Percentiles rank a stretch among this genome's conserved stretches.
phyloP scores from a whole-genome alignment of 2,329 filamentous ascomycete species.

The Calonectria honghensis region DNA sequence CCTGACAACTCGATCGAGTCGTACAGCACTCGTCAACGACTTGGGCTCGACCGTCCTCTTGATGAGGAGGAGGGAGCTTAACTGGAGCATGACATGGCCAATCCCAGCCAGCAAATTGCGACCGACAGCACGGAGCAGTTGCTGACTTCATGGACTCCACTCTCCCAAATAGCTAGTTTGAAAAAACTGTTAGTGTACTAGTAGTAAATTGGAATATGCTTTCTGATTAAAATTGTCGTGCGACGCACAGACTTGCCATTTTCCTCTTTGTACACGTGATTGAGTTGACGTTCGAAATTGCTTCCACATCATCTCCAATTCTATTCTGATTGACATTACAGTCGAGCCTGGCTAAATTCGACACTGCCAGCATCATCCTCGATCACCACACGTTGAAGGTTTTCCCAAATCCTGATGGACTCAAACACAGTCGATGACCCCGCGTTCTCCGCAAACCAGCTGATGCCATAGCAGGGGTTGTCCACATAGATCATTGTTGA shows the following conservation, averaged over 20 bases:
- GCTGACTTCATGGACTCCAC: conserved; percentile 10
- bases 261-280: conserved; percentile 5
- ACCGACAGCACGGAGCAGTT: conserved; percentile 13
- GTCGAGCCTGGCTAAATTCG: conserved; percentile 7
- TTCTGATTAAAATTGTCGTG: conserved; percentile 16
- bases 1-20: conserved; percentile 20
- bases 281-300: background rate
- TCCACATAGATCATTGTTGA: conserved; percentile 54
- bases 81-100: conserved; percentile 8
- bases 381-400: conserved; percentile 41
- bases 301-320: background rate
- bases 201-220: conserved; percentile 23
- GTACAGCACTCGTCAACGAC: conserved; percentile 31
- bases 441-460: conserved; percentile 51
- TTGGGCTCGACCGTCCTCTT: conserved; percentile 33
- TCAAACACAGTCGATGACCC: conserved; percentile 44
- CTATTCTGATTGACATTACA: background rate
- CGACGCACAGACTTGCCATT: conserved; percentile 11
- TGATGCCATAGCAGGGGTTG: conserved; percentile 47
- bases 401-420: conserved; percentile 50
- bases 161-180: conserved; percentile 8
- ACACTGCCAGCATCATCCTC: conserved; percentile 24
- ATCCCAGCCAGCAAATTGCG: conserved; percentile 20
- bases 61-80: conserved; percentile 32
- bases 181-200: conserved; percentile 18